These are phyloP conservation scores for Danielia oregonensis DNA, from an alignment of 805 yeast species.

Conservation along the genomic window DNA sequence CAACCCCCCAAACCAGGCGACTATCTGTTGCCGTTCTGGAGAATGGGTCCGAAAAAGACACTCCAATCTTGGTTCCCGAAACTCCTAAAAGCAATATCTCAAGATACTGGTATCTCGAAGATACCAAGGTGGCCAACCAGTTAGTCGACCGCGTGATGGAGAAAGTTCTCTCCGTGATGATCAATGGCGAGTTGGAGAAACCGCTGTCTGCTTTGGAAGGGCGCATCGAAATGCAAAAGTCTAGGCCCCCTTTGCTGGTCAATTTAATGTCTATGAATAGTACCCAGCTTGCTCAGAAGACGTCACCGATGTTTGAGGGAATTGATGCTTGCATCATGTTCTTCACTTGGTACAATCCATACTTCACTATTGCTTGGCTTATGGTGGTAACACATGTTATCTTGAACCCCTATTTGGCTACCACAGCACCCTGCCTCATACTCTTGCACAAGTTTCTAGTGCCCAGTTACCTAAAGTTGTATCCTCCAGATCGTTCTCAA, in stretches of 20 bases:
- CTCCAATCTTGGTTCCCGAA: too few species aligned
- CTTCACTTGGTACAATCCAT: conserved; percentile 62
- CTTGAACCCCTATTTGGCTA: conserved; percentile 55
- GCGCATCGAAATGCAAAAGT: conserved; percentile 57
- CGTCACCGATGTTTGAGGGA: conserved; percentile 57
- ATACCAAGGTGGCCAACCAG: conserved; percentile 19
- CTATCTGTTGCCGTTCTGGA: not conserved
- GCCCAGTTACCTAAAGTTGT: conserved; percentile 61
- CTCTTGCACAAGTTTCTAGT: conserved; percentile 54
- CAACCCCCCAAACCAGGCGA: conserved; percentile 1
- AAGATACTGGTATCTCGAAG: conserved; percentile 23
- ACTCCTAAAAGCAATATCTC: conserved; percentile 2
- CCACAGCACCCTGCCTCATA: conserved; percentile 53
- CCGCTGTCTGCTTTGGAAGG: conserved; percentile 22
- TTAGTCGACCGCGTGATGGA: conserved; percentile 72
- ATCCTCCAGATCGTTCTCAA: conserved; percentile 54
- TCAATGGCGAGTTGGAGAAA: conserved; percentile 45
- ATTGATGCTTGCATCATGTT: conserved; percentile 55
- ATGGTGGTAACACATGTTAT: conserved; percentile 49
- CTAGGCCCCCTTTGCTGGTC: conserved; percentile 67
- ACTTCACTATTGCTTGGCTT: conserved; percentile 56
- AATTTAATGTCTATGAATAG: conserved; percentile 67
- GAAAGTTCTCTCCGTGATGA: conserved; percentile 63
- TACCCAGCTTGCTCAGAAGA: conserved; percentile 57
- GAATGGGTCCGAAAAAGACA: not conserved